phyloP scores from a whole-genome alignment of 768 basidiomycete genomes.

The Auricularia heimuer region DNA sequence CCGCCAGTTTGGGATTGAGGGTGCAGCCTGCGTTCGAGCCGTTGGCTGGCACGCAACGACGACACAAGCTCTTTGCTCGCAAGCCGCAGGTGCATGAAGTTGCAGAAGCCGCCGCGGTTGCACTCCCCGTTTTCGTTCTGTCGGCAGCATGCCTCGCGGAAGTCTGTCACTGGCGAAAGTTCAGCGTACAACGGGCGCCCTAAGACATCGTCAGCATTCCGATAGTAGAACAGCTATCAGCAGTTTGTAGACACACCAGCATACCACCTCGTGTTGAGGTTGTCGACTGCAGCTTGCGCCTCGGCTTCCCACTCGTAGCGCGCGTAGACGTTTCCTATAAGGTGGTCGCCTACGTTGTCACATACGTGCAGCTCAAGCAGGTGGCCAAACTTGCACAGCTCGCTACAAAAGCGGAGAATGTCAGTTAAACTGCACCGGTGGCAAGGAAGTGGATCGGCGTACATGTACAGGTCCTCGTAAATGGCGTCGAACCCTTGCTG shows the following conservation, averaged over 20 bases:
- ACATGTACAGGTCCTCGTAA: constrained; percentile 90
- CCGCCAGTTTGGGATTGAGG: constrained; percentile 53
- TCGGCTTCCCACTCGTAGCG: constrained; percentile 99
- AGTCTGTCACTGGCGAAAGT: constrained; percentile 95
- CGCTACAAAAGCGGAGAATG: constrained; percentile 25
- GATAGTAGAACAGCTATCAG: not conserved
- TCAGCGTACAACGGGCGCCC: constrained; percentile 95
- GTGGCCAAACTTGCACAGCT: constrained; percentile 90
- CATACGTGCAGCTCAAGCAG: constrained; percentile 94
- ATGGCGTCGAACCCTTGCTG: constrained; percentile 90
- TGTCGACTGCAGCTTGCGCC: constrained; percentile 86
- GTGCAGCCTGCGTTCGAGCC: constrained; percentile 68
- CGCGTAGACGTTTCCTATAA: constrained; percentile 96
- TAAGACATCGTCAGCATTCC: constrained; percentile 20
- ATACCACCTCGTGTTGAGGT: constrained; percentile 95
- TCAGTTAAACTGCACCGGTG: constrained; percentile 1
- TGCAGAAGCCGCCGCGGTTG: constrained; percentile 96
- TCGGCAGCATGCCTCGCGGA: constrained; percentile 95
- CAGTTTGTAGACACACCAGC: constrained; percentile 52
- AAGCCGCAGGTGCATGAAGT: constrained; percentile 94
- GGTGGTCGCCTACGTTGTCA: constrained; percentile 98
- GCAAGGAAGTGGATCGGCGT: constrained; percentile 7
- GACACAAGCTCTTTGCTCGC: constrained; percentile 78
- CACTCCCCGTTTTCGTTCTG: constrained; percentile 99
- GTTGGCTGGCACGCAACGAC: constrained; percentile 71